A percentile compares a stretch with the other conserved stretches of the same genome.
Evolutionary conservation across 306 rosid species (phyloP).

Genomic region (Prunus mira): DNA sequence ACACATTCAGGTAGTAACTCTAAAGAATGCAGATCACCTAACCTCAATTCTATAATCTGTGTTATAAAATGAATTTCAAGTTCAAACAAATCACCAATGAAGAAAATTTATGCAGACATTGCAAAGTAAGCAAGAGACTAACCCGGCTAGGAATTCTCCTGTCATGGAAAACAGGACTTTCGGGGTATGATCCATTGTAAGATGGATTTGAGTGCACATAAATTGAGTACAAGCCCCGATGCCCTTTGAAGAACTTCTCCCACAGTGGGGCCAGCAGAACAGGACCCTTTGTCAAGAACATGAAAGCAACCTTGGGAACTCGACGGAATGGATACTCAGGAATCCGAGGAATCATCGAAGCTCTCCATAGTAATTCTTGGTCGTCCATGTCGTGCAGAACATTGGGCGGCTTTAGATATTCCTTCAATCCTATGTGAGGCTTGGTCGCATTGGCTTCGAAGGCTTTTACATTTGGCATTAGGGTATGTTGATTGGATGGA

Average conservation of each 20-base stretch:
- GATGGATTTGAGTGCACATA: conserved; percentile 82
- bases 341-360: conserved; percentile 59
- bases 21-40: no score
- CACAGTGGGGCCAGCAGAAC: conserved; percentile 74
- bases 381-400: conserved; percentile 70
- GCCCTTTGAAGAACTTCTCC: conserved; percentile 77
- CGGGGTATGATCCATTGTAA: conserved; percentile 54
- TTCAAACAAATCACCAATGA: background rate
- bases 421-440: conserved; percentile 43
- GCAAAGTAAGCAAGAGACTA: conserved; percentile 18
- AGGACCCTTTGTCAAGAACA: conserved; percentile 79
- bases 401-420: conserved; percentile 44
- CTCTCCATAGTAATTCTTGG: conserved; percentile 76
- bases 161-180: conserved; percentile 54
- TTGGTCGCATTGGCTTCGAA: background rate
- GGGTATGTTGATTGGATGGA: conserved; percentile 12
- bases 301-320: conserved; percentile 74
- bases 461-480: conserved; percentile 1
- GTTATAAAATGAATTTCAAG: background rate
- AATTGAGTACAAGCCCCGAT: conserved; percentile 61
- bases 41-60: background rate
- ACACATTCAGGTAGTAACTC: background rate
- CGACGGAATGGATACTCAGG: conserved; percentile 49
- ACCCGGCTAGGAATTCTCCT: conserved; percentile 86
- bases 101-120: background rate